Evolutionary conservation across 371 early-diverging fungal species (phyloP).

Genomic region (Mortierella sp.): DNA sequence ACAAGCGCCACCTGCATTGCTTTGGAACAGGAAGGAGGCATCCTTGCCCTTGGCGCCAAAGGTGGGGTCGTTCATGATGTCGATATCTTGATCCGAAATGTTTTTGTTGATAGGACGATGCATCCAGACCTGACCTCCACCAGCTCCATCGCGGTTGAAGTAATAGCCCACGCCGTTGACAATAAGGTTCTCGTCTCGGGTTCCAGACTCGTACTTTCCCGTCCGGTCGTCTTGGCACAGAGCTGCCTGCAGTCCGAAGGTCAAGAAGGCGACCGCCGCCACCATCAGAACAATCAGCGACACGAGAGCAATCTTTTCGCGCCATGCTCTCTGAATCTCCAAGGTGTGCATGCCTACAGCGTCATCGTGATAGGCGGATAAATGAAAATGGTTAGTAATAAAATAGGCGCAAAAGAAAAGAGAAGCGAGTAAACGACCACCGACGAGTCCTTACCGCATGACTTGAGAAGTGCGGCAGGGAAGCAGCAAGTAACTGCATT

Average conservation of each 20-base stretch:
- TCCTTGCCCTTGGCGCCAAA: slow-evolving; percentile 66
- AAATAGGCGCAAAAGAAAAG: background rate
- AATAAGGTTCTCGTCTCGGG: slow-evolving; percentile 21
- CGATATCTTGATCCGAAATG: slow-evolving; percentile 58
- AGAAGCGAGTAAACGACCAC: background rate
- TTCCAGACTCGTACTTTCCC: slow-evolving; percentile 36
- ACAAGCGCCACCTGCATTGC: slow-evolving; percentile 27
- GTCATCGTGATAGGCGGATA: background rate
- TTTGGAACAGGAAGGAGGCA: slow-evolving; percentile 68
- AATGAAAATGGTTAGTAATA: background rate
- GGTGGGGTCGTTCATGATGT: slow-evolving; percentile 67
- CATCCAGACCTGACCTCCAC: slow-evolving; percentile 38
- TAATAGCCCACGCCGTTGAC: slow-evolving; percentile 49
- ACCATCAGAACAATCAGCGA: slow-evolving; percentile 79
- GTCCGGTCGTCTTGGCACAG: slow-evolving; percentile 59
- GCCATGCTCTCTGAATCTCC: slow-evolving; percentile 84
- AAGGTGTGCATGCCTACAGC: slow-evolving; percentile 46
- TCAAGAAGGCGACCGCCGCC: slow-evolving; percentile 81
- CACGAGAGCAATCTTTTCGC: slow-evolving; percentile 88
- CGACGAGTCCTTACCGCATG: slow-evolving; percentile 47
- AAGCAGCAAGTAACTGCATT: slow-evolving; percentile 68
- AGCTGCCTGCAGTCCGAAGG: slow-evolving; percentile 75
- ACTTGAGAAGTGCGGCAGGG: slow-evolving; percentile 57
- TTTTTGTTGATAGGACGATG: slow-evolving; percentile 62
- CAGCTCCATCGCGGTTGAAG: slow-evolving; percentile 14